Base-by-base conservation (phyloP, 2,329 filamentous ascomycete species). In the Rhinocladiella similis region DNA sequence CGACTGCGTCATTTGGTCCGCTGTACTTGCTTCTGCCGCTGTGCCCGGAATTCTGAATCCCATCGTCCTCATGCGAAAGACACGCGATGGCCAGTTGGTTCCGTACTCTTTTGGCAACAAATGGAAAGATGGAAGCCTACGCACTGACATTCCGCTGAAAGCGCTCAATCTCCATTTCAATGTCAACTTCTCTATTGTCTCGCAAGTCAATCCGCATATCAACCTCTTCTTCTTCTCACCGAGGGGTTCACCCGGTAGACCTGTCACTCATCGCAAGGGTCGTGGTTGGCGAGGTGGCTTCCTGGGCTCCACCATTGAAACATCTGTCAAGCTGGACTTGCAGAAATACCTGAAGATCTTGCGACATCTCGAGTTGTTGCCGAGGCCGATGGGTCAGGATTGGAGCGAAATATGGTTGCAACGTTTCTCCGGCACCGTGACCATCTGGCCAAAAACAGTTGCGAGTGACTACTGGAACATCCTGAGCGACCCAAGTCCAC, bases 161-260 rank as follows among this genome's bases (percentile, higher is more conserved):
- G 89, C 92, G 1, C 80, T 99, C 50, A 97, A 99, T 71, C 80
- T 96, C 1, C 91, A 97, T 69, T 99, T 99, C 79, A 97, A 97
- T 71, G 94, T 97, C 72, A 97, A 96, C 71, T 99, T 97, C 73
- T 93, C 90, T 62, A 92, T 99, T 62, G 94, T 88, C 50, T 85
- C 81, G 6, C 83, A 86, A 67, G 93, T 97, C 47, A 99, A 99
- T 71, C 94, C 94, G 1, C 94, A 99, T 71, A 93, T 99, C 73
- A 97, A 96, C 68, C 85, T 97, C 25, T 99, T 99, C 80, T 97
- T 99, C 82, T 99, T 97, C 79, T 94, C 89, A 27, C 96, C 92
- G 0, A 84, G 94, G 29, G 94, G 94, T 12, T 88, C 89, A 0
- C 93, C 97, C 9, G 94, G 94, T 4, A 87, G 90, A 50, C 94